phyloP scores from a whole-genome alignment of 345 rosid species.

The Angophora floribunda region DNA sequence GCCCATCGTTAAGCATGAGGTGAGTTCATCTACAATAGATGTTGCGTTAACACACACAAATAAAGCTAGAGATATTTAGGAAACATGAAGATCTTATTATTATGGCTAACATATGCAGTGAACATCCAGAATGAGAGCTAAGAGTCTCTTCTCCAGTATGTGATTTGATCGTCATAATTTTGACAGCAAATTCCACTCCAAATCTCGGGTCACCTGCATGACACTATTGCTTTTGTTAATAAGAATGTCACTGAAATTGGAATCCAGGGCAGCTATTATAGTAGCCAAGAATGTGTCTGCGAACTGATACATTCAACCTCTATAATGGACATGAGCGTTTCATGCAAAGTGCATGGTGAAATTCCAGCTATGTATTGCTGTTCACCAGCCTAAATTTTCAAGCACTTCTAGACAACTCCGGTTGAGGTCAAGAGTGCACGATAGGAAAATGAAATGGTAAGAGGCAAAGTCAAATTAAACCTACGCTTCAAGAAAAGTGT shows the following conservation, averaged over 20 bases:
- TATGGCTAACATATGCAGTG: not conserved
- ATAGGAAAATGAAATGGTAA: not conserved
- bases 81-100: not conserved
- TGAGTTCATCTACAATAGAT: not conserved
- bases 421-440: not conserved
- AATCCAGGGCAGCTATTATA: not conserved
- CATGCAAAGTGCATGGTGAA: not conserved
- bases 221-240: not conserved
- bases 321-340: not conserved
- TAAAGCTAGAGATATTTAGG: not conserved
- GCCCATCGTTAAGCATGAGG: not conserved
- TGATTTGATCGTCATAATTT: not conserved
- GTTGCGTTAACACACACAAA: not conserved
- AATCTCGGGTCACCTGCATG: not conserved
- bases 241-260: not conserved
- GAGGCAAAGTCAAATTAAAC: not conserved
- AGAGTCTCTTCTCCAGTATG: not conserved
- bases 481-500: not conserved
- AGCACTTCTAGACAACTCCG: not conserved
- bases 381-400: not conserved
- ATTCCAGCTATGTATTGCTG: not conserved
- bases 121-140: not conserved
- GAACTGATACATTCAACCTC: not conserved
- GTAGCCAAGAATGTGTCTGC: not conserved
- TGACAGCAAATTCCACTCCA: not conserved